Conservation (phyloP, 2,329 filamentous ascomycete species). For the Leptographium galeiforme region DNA sequence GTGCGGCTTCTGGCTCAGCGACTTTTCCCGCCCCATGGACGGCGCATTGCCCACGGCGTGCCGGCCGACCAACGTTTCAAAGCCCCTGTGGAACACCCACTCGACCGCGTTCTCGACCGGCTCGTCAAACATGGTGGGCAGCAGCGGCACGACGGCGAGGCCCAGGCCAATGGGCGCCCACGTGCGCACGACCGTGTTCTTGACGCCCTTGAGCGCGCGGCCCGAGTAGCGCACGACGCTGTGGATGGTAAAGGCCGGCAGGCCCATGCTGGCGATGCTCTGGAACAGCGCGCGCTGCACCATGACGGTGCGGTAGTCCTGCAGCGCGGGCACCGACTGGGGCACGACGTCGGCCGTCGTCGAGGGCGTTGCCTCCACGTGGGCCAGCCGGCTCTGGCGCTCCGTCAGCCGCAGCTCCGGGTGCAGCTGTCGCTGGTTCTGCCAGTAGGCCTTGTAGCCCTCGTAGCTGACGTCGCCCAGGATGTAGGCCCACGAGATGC, state of each 20-base stretch:
- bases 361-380: constrained; percentile 18
- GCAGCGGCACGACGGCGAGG: constrained; percentile 62
- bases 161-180: constrained; percentile 87
- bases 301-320: constrained; percentile 88
- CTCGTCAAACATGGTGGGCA: constrained; percentile 78
- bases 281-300: constrained; percentile 85
- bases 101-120: constrained; percentile 88
- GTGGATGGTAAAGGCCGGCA: constrained; percentile 90
- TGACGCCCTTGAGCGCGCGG: constrained; percentile 66
- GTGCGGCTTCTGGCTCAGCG: constrained; percentile 24
- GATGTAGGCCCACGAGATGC: constrained; percentile 83
- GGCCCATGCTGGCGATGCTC: constrained; percentile 77
- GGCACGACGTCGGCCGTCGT: constrained; percentile 17
- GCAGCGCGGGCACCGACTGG: constrained; percentile 50
- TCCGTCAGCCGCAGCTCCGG: constrained; percentile 46
- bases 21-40: constrained; percentile 36
- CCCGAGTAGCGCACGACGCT: constrained; percentile 85
- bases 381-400: constrained; percentile 33
- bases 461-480: constrained; percentile 83
- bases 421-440: constrained; percentile 65
- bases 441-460: constrained; percentile 86
- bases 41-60: constrained; percentile 41
- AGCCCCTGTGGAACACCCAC: constrained; percentile 75
- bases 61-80: constrained; percentile 56
- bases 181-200: constrained; percentile 62